Base-by-base conservation (phyloP, 768 basidiomycete genomes). In the Leccinum rimulosum region DNA sequence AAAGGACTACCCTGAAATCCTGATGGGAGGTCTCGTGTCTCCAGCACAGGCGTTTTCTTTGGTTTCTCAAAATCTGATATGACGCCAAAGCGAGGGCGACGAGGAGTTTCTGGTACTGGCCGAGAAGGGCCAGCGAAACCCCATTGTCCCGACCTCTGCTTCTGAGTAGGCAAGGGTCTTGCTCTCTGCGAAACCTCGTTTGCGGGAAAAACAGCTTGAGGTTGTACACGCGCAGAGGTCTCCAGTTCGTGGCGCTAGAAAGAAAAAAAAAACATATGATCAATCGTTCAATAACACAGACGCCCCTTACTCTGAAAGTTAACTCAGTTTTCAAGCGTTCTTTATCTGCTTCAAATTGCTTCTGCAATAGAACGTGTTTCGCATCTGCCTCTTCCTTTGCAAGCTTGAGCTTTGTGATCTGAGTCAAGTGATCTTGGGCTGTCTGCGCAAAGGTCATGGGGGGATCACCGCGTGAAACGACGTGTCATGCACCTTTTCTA, bases 251-350 rank as follows among this genome's bases (percentile, higher is more conserved):
- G 87, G 80, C 86, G 86, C 88, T 89, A 62, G 58, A 22, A 55
- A 28, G 5, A 28, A 28, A 28, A 28, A 35, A 14, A 35, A 38
- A 50, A 60, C 54, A 61, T 54, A 47, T 43, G 31, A 60, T 67
- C 53, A 71, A 47, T 52, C 38, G 54, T 50, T 31, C 53, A 25
- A 55, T 25, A 19, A 63, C 38, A 54, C n/a, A 57, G 11, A 57
- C 11, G 17, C 7, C 62, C 50, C 77, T 54, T 73, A 88, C 89
- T 74, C 83, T 88, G 77, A 92, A 91, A 25, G 80, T 76, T 48
- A 83, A 81, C 58, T 88, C 83, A 1, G 89, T 88, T 65, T 81
- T 85, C 56, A 89, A 66, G 11, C 86, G 82, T 69, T 91, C 89
- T 61, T 86, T 78, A 64, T 91, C 87, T 57, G 81, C 83, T 64